phyloP scores from a whole-genome alignment of 169 alveolate genomes.

The Cardiosporidium cionae region DNA sequence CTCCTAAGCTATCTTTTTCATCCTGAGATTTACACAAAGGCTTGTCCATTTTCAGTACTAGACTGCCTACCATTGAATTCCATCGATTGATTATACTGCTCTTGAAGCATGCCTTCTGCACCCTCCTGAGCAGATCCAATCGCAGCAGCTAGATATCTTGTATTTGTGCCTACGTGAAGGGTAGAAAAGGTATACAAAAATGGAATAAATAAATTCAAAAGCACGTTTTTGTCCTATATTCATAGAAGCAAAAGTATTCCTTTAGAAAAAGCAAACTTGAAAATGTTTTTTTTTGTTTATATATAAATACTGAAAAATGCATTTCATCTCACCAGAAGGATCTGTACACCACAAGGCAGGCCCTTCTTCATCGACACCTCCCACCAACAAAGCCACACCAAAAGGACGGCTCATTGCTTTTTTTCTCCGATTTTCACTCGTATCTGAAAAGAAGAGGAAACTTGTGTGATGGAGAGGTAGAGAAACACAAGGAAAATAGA shows the following conservation, averaged over 20 bases:
- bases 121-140: conserved; percentile 92
- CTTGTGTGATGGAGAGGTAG: background rate
- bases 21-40: too few relatives aligned
- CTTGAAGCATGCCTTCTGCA: conserved; percentile 89
- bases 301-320: background rate
- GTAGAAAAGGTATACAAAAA: background rate
- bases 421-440: conserved; percentile 35
- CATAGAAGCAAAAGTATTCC: background rate
- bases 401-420: conserved; percentile 92
- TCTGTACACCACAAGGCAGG: conserved; percentile 93
- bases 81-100: conserved; percentile 82
- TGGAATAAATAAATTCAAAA: background rate
- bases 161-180: conserved; percentile 50
- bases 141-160: conserved; percentile 91
- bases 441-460: conserved; percentile 11
- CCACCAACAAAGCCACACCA: conserved; percentile 93
- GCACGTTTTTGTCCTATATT: too few relatives aligned
- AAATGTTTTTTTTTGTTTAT: background rate
- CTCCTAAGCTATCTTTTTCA: background rate
- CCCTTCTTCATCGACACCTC: conserved; percentile 90
- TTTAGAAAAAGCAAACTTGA: background rate
- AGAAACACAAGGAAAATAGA: background rate
- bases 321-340: conserved; percentile 87
- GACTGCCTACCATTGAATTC: conserved; percentile 75
- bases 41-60: too few relatives aligned